phyloP scores from a whole-genome alignment of 352 stramenopile species.

The Achlya hypogyna region DNA sequence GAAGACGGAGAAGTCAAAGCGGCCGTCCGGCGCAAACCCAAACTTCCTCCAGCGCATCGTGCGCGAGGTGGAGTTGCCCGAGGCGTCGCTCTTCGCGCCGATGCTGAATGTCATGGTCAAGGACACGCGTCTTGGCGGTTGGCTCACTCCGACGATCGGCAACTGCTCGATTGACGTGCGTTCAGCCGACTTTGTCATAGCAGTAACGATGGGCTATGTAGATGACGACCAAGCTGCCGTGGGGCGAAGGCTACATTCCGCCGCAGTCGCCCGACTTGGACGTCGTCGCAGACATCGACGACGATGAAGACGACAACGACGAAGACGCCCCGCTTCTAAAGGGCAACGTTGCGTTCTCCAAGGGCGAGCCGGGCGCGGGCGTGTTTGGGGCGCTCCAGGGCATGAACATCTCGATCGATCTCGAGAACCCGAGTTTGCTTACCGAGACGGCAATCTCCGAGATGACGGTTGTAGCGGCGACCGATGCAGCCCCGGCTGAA shows the following conservation, averaged over 20 bases:
- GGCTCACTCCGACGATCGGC: slow-evolving; percentile 74
- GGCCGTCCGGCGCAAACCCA: slow-evolving; percentile 70
- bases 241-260: slow-evolving; percentile 64
- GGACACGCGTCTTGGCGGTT: slow-evolving; percentile 80
- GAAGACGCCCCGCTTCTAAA: background rate
- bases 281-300: slow-evolving; percentile 53
- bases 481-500: background rate
- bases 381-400: slow-evolving; percentile 81
- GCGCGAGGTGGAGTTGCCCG: slow-evolving; percentile 75
- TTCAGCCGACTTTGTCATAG: background rate
- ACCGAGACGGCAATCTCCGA: slow-evolving; percentile 24
- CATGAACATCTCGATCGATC: slow-evolving; percentile 41
- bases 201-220: background rate
- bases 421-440: slow-evolving; percentile 11
- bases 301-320: slow-evolving; percentile 46
- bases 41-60: slow-evolving; percentile 88
- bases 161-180: slow-evolving; percentile 67
- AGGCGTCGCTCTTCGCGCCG: slow-evolving; percentile 81
- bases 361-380: slow-evolving; percentile 66
- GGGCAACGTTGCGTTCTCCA: slow-evolving; percentile 24
- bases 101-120: slow-evolving; percentile 86
- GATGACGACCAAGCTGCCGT: slow-evolving; percentile 76
- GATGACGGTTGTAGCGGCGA: background rate
- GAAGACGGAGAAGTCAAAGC: slow-evolving; percentile 80
- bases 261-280: slow-evolving; percentile 57